Conservation (phyloP, 176 grass and related monocot species). For the Zoysia japonica region DNA sequence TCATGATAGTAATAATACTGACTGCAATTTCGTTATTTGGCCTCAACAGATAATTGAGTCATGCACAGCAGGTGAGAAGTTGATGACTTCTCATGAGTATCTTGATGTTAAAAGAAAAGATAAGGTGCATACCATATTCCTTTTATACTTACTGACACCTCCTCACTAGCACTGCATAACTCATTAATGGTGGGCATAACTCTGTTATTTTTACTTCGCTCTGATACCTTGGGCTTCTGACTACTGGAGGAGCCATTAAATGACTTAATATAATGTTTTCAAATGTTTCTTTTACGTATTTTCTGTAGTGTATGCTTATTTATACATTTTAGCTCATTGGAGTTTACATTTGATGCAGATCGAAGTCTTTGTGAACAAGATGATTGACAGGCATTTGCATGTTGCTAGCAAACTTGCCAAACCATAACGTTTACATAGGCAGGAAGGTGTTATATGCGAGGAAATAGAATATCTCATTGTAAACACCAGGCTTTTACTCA, state of each 20-base stretch:
- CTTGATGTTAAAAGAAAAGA: conserved; percentile 88
- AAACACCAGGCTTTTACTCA: conserved; percentile 30
- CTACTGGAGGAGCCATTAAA: conserved; percentile 1
- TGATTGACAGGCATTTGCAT: conserved; percentile 90
- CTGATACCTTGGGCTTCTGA: conserved; percentile 22
- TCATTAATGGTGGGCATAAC: not conserved
- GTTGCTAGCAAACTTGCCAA: conserved; percentile 50
- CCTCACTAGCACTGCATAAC: not conserved
- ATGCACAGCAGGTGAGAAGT: conserved; percentile 88
- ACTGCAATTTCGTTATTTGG: conserved; percentile 31
- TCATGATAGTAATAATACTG: conserved; percentile 44
- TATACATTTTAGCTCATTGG: conserved; percentile 29
- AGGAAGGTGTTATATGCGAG: conserved; percentile 38
- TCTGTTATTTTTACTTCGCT: conserved; percentile 17
- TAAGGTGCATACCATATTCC: conserved; percentile 64
- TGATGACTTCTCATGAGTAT: conserved; percentile 79
- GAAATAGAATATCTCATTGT: conserved; percentile 23
- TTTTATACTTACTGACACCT: conserved; percentile 28
- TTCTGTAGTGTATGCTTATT: conserved; percentile 25
- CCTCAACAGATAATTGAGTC: conserved; percentile 75
- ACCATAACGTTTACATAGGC: conserved; percentile 48
- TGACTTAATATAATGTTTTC: conserved; percentile 29
- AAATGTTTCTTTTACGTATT: conserved; percentile 29
- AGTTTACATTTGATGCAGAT: conserved; percentile 70
- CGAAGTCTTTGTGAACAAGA: conserved; percentile 78